Evolutionary conservation across 768 basidiomycete genomes (phyloP), one percentile per base, ranked within the genome.

Genomic region (Leccinellum luteum): DNA sequence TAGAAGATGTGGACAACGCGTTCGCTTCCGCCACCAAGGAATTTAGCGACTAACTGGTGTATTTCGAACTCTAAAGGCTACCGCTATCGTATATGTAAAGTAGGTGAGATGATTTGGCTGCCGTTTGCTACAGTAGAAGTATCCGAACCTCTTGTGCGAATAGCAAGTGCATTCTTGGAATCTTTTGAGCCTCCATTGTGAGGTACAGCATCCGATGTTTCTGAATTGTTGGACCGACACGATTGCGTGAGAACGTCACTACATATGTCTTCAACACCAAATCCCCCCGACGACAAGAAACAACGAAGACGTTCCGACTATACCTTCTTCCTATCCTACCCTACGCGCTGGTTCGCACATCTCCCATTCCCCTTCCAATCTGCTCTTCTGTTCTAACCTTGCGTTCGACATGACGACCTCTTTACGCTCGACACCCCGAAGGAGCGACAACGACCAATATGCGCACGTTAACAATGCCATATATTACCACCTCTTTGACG

Each of bases 391-490:
- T 23, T 56, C 65, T 66, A 43, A 66, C 56, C 15, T 41, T 19
- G 12, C 32, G 6, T 43, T n/a, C 30, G 17, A 47, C 9, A n/a
- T 54, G 52, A 21, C 23, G 2, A 17, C 38, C 27, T 43, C 10
- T 25, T 32, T 13, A 13, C 12, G 1, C 48, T 27, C 21, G 10
- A 28, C 6, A 50, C 21, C 28, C 6, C 27, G n/a, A 60, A 92
- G 90, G 90, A 89, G 81, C 63, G 90, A 92, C 78, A 92, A 92
- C 64, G 90, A 92, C 76, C 89, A 91, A 64, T 92, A 92, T 66
- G 79, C 82, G 13, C 90, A 92, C 59, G 75, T 92, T 66, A 92
- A 92, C 73, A 93, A 92, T 70, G 79, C 87, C 0, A 74, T 90
- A 15, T 93, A 91, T 72, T 89, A 90, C 66, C 87, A 89, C 65